Percentiles rank a stretch among this genome's conserved stretches.
Evolutionary conservation across 1,139 yeast genomes (phyloP).

Genomic region (Ogataea hybrid): DNA sequence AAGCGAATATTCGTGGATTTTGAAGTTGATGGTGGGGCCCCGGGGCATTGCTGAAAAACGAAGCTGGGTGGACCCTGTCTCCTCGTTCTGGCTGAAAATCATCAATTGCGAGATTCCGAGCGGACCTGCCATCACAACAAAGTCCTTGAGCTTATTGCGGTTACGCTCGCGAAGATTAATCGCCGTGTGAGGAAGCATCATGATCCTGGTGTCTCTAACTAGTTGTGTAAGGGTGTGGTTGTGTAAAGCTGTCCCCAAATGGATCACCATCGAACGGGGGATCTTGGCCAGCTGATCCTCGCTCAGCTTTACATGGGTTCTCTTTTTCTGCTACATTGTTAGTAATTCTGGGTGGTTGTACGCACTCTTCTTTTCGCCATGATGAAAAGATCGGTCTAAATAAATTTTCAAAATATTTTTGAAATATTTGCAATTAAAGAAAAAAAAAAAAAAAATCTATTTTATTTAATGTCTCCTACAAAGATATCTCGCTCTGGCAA

Average conservation of each 20-base stretch:
- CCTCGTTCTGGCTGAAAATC: constrained; percentile 78
- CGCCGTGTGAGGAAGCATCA: constrained; percentile 98
- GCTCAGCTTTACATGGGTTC: constrained; percentile 73
- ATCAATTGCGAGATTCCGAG: constrained; percentile 87
- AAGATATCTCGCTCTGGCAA: constrained; percentile 18
- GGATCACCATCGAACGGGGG: constrained; percentile 91
- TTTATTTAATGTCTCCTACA: constrained; percentile 11
- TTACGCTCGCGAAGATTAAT: constrained; percentile 82
- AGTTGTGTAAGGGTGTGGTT: constrained; percentile 82
- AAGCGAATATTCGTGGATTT: constrained; percentile 72
- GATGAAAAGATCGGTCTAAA: constrained; percentile 9
- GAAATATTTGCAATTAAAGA: too few species aligned
- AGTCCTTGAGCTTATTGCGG: constrained; percentile 83
- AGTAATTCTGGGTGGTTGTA: constrained; percentile 13
- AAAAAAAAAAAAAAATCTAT: constrained; percentile 1
- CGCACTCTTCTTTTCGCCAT: constrained; percentile 53
- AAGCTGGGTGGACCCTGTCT: constrained; percentile 75
- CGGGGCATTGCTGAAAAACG: constrained; percentile 86
- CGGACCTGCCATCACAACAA: constrained; percentile 96
- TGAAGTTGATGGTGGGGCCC: constrained; percentile 91
- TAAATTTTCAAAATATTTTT: constrained; percentile 10
- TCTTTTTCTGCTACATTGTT: constrained; percentile 50
- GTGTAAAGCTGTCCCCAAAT: constrained; percentile 75
- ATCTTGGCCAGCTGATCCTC: constrained; percentile 71
- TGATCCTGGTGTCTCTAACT: constrained; percentile 80